Evolutionary conservation across 768 basidiomycete species (phyloP), one percentile per base, ranked within the genome.

Genomic region (Lactifluus subvellereus): DNA sequence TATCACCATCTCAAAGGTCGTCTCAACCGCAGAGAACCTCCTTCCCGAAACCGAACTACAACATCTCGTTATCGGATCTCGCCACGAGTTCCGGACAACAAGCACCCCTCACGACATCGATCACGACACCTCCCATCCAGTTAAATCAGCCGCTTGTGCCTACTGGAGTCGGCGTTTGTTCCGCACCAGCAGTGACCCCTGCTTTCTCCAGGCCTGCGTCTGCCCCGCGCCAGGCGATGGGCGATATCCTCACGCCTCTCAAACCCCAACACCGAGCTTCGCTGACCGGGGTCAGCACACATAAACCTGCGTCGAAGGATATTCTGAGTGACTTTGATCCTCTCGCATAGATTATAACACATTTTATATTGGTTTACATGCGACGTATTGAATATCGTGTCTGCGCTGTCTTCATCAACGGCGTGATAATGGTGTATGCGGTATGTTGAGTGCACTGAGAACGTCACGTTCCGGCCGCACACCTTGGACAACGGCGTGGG

Each of bases 301-400:
- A 77, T 16, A 84, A 84, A 66, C 80, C 77, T 52, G 67, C 80
- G 14, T 80, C 84, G 37, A 87, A 86, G 68, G 80, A 85, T 66
- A 85, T 85, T 62, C 91, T 88, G 87, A 84, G 83, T 27, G 91
- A 89, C 71, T 93, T 93, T 70, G 91, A 93, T 76, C 91, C 91
- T 13, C 75, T 90, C 50, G 79, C 82, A 55, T 88, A 74, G 42
- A 66, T 48, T 55, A 52, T 16, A 22, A 35, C 42, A 54, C 22
- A 35, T 35, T 30, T 48, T 59, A 37, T 32, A 37, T 49, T 42
- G 32, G 50, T 51, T 20, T 51, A 54, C 40, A 5, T 38, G 38
- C 37, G 8, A 37, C n/a, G 14, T 58, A 9, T 27, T 30, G 14
- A 54, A 54, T 38, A 47, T 27, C 47, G 18, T 40, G 32, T 47